These are phyloP conservation scores for Letharia columbiana DNA, from an alignment of 495 filamentous ascomycete species.

Conservation along the genomic window DNA sequence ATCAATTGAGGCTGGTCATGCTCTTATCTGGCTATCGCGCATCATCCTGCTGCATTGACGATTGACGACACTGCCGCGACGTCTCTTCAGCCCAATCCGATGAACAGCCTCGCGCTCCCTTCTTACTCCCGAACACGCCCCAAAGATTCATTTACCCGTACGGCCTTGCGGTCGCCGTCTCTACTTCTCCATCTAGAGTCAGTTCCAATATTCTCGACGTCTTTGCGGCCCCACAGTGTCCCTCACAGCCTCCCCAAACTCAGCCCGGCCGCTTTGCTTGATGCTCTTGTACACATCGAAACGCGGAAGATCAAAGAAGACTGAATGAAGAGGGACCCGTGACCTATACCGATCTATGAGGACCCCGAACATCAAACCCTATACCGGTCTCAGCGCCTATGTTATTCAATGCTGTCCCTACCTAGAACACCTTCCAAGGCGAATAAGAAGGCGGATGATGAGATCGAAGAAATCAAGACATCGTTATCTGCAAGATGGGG, in stretches of 20 bases:
- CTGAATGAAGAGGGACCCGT: not conserved
- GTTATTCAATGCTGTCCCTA: slow-evolving; percentile 11
- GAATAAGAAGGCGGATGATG: slow-evolving; percentile 22
- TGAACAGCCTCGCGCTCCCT: not conserved
- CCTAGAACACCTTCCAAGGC: slow-evolving; percentile 20
- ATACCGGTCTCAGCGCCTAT: not conserved
- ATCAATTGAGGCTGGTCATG: not conserved
- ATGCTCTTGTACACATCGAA: not conserved
- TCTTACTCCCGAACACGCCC: not conserved
- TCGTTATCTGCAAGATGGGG: slow-evolving; percentile 23
- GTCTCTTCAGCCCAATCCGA: not conserved
- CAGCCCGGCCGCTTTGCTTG: not conserved
- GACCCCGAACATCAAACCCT: not conserved
- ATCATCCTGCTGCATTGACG: not conserved
- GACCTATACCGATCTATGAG: not conserved
- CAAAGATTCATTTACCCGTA: not conserved
- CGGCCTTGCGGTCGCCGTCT: not conserved
- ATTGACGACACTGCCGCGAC: not conserved
- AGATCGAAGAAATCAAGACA: slow-evolving; percentile 17
- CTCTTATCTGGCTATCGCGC: not conserved
- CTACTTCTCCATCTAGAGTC: not conserved
- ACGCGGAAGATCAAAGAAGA: not conserved
- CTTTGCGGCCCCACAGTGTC: not conserved
- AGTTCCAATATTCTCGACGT: not conserved
- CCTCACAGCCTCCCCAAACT: not conserved